Evolutionary conservation across 176 grass and related monocot genomes (phyloP), one percentile per base, ranked within the genome.

Genomic region (Oryza punctata): DNA sequence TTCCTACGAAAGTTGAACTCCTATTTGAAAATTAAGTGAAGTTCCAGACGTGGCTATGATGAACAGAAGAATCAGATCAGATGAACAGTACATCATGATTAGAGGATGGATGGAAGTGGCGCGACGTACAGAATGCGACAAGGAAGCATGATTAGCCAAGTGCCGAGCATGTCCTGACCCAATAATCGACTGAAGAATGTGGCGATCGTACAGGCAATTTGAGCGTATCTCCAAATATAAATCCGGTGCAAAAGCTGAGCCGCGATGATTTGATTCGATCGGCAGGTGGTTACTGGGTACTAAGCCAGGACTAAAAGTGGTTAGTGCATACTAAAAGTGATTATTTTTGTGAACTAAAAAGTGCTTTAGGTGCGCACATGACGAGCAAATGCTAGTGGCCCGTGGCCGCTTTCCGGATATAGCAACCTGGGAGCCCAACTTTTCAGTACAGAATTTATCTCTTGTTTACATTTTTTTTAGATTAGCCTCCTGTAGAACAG

Each of bases 281-380:
- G 69, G 29, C 49, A 37, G 69, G 73, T 72, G 72, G 54, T 37
- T 33, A 59, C 27, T 29, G 32, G 2, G 72, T 19, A 33, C 19
- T 18, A 4, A 72, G 52, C 19, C 45, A 6, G 59, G 65, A 35
- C 75, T 64, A 35, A 89, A 84, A 75, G 87, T 30, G 81, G 37
- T 0, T 14, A 50, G 18, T 25, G 26, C n/a, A 65, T 60, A 23
- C 54, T 57, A 57, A 57, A 57, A 57, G 52, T 57, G 6, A 18
- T 57, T n/a, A 21, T 21, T 57, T 57, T n/a, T 57, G 5, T n/a
- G 5, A 82, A 72, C 72, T 73, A 84, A 67, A 88, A 10, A 27
- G 73, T 59, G 67, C 83, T 90, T 90, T 86, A 82, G 78, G 68
- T 57, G 88, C 83, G 79, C 84, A 83, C 84, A 90, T 90, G 84